Conservation (phyloP, 2,329 filamentous ascomycete genomes). For the Lachnellula arida region DNA sequence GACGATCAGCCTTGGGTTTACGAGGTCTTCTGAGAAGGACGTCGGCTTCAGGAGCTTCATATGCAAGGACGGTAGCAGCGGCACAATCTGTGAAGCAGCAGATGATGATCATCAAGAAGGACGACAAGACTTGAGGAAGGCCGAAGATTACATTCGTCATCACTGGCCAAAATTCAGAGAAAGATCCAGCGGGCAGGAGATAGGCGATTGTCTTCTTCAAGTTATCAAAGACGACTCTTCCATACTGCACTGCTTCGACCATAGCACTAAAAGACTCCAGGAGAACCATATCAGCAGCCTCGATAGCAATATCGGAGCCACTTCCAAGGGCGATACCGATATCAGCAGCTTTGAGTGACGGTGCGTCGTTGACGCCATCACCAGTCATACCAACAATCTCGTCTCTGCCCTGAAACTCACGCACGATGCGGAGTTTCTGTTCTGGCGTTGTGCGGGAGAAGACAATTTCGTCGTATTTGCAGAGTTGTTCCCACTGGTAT, state of each 20-base stretch:
- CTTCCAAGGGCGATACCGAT: slow-evolving; percentile 57
- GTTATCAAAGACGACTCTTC: slow-evolving; percentile 49
- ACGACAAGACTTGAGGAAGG: slow-evolving; percentile 54
- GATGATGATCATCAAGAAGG: slow-evolving; percentile 48
- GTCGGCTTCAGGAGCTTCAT: slow-evolving; percentile 72
- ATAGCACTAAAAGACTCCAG: slow-evolving; percentile 51
- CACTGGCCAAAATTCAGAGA: slow-evolving; percentile 59
- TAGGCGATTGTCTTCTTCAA: slow-evolving; percentile 54
- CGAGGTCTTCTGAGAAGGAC: slow-evolving; percentile 66
- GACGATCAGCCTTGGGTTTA: slow-evolving; percentile 61
- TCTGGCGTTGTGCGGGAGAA: slow-evolving; percentile 74
- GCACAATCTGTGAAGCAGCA: slow-evolving; percentile 71
- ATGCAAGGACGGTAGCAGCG: slow-evolving; percentile 68
- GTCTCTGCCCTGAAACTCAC: slow-evolving; percentile 60
- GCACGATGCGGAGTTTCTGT: slow-evolving; percentile 76
- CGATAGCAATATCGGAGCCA: slow-evolving; percentile 61
- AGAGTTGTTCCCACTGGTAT: slow-evolving; percentile 63
- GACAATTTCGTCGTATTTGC: slow-evolving; percentile 65
- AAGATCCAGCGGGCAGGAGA: slow-evolving; percentile 52
- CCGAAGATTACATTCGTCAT: slow-evolving; percentile 59
- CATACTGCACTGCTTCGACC: slow-evolving; percentile 47
- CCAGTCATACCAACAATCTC: slow-evolving; percentile 43
- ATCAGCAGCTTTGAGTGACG: slow-evolving; percentile 46
- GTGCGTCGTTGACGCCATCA: slow-evolving; percentile 47
- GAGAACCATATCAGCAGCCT: slow-evolving; percentile 50